These are phyloP conservation scores for Colletotrichum destructivum DNA, from an alignment of 2,329 filamentous ascomycete genomes.

Conservation along the genomic window DNA sequence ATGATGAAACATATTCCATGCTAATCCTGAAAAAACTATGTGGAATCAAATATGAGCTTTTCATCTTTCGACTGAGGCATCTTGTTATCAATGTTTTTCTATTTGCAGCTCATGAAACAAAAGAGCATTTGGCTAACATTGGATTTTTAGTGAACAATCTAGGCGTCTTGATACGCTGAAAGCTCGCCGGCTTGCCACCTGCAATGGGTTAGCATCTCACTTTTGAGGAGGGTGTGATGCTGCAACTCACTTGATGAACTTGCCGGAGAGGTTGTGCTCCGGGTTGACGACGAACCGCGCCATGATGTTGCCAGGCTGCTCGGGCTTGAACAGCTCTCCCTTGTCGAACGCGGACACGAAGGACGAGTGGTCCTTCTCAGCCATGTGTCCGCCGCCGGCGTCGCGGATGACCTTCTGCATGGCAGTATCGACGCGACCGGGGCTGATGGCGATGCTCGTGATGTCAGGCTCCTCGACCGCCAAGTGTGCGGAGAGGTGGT, in stretches of 20 bases:
- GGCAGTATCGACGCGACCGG: slow-evolving; percentile 88
- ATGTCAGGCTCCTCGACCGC: slow-evolving; percentile 84
- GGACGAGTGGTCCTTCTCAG: slow-evolving; percentile 70
- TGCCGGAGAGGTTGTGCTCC: slow-evolving; percentile 79
- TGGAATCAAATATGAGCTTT: slow-evolving; percentile 82
- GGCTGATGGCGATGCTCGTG: slow-evolving; percentile 79
- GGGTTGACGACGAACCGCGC: slow-evolving; percentile 81
- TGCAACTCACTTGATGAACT: slow-evolving; percentile 76
- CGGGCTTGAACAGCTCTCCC: slow-evolving; percentile 82
- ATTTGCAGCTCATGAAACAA: slow-evolving; percentile 43
- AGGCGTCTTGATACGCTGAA: slow-evolving; percentile 63
- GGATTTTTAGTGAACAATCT: slow-evolving; percentile 38
- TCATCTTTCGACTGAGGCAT: slow-evolving; percentile 85
- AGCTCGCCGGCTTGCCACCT: slow-evolving; percentile 71
- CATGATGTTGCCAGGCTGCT: slow-evolving; percentile 89
- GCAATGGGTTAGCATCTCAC: slow-evolving; percentile 47
- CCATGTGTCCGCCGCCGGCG: slow-evolving; percentile 64
- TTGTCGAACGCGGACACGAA: slow-evolving; percentile 80
- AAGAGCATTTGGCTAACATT: slow-evolving; percentile 44
- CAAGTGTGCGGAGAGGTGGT: slow-evolving; percentile 82
- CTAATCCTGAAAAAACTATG: slow-evolving; percentile 80
- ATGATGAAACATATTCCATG: slow-evolving; percentile 82
- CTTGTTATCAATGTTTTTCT: slow-evolving; percentile 50
- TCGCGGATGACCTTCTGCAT: slow-evolving; percentile 91
- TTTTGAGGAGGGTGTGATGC: too few relatives aligned